Conservation (phyloP, 2,329 filamentous ascomycete genomes). For the Nakataea oryzae region DNA sequence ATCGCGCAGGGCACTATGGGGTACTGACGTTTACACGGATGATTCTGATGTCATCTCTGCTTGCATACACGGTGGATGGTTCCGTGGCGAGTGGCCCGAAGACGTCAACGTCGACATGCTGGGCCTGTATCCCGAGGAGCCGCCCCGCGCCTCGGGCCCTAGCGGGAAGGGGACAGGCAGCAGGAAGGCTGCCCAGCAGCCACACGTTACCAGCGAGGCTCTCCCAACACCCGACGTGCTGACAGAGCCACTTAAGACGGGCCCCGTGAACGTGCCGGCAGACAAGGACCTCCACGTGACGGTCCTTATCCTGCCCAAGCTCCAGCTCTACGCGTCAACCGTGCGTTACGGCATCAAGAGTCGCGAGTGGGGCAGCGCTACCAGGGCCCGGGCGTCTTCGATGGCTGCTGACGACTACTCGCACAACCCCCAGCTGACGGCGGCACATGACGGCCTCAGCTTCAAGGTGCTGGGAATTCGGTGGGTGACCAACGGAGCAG, state of each 20-base stretch:
- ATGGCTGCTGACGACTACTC: not conserved
- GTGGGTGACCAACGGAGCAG: slow-evolving; percentile 72
- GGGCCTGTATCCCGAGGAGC: slow-evolving; percentile 29
- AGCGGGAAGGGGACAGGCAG: slow-evolving; percentile 18
- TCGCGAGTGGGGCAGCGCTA: slow-evolving; percentile 59
- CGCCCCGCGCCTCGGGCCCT: slow-evolving; percentile 15
- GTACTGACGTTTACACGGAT: slow-evolving; percentile 89
- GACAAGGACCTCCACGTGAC: slow-evolving; percentile 81
- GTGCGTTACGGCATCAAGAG: slow-evolving; percentile 75
- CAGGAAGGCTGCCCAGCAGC: slow-evolving; percentile 13
- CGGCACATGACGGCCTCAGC: slow-evolving; percentile 71
- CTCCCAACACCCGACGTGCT: slow-evolving; percentile 30
- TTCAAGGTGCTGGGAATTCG: slow-evolving; percentile 74
- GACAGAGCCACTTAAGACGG: slow-evolving; percentile 42
- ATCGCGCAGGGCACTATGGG: slow-evolving; percentile 72
- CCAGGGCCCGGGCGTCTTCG: slow-evolving; percentile 29
- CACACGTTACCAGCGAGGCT: slow-evolving; percentile 12
- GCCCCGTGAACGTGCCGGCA: slow-evolving; percentile 52
- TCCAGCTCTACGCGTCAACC: slow-evolving; percentile 66
- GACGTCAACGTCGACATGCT: slow-evolving; percentile 64
- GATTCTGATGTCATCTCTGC: slow-evolving; percentile 90
- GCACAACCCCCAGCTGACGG: not conserved
- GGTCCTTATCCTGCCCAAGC: slow-evolving; percentile 67
- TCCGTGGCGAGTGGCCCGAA: slow-evolving; percentile 77
- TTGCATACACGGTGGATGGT: slow-evolving; percentile 87